Evolutionary conservation across 805 yeast species (phyloP), one percentile per base, ranked within the genome.

Genomic region (Wickerhamomyces sydowiorum): DNA sequence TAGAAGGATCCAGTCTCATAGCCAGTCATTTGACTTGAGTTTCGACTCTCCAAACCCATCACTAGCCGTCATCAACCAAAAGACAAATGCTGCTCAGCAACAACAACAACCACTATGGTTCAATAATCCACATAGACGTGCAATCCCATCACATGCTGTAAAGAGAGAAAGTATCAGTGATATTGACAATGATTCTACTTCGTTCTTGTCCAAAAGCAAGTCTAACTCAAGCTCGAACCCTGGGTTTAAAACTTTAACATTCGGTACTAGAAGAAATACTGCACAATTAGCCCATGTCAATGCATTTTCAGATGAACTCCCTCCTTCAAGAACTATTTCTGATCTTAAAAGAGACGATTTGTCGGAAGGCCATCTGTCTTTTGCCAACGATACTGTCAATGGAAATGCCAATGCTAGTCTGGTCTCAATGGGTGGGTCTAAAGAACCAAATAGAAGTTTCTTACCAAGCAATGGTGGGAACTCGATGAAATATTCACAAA

Each of bases 131-230:
- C 70, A 66, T 44, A 69, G 70, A 45, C 62, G 80, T 43, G 57
- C 63, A 1, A 62, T 70, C n/a, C 79, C 80, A 8, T 66, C 69
- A n/a, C 64, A 62, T 3, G 64, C 73, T 14, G 57, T 74, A 19
- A 73, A 72, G 47, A 61, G 80, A 50, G 62, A 55, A 18, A 43
- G 46, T n/a, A 32, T 40, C 9, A 46, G 46, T n/a, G 54, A 54
- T 4, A 36, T 36, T 24, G 55, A 54, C 12, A 42, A 41, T 7
- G 62, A 54, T 15, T 44, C 64, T 1, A 45, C 52, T 6, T 18
- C 43, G 3, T 50, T 54, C 35, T 36, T 58, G 6, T 42, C 53
- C 4, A 53, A 52, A 39, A 19, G 51, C 9, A 46, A 46, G 13
- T 39, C 53, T 1, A 35, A 25, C 25, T 27, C 34, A 40, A 39